Evolutionary conservation across 2,329 filamentous ascomycete species (phyloP).

Genomic region (Grosmannia huntii): DNA sequence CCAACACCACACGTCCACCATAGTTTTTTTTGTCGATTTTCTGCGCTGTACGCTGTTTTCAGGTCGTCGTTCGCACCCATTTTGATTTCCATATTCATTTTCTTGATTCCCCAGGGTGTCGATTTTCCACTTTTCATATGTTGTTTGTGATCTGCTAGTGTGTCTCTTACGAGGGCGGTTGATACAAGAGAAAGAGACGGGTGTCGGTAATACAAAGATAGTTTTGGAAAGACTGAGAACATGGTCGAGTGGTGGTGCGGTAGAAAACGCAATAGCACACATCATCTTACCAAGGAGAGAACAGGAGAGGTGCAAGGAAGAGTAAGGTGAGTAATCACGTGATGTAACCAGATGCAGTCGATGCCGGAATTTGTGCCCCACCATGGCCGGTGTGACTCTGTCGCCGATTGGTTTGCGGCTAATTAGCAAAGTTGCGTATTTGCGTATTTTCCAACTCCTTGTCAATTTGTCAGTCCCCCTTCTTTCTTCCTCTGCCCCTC

Average conservation of each 20-base stretch:
- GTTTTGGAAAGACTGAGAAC: background rate
- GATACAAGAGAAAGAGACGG: background rate
- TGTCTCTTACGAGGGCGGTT: background rate
- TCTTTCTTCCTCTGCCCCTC: background rate
- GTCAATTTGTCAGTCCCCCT: background rate
- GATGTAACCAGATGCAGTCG: background rate
- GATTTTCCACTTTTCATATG: background rate
- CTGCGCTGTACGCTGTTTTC: background rate
- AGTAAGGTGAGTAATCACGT: background rate
- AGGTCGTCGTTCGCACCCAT: background rate
- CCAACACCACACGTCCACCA: background rate
- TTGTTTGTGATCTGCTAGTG: background rate
- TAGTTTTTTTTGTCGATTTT: background rate
- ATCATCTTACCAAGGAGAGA: background rate
- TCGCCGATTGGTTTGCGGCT: background rate
- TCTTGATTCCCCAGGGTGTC: constrained; percentile 8
- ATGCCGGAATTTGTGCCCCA: background rate
- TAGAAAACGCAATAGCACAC: background rate
- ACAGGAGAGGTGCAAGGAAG: background rate
- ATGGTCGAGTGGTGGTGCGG: background rate
- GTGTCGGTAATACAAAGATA: background rate
- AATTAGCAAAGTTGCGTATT: no score
- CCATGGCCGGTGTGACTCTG: background rate
- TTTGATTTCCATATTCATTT: constrained; percentile 1
- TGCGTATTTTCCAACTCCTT: background rate